A percentile compares a stretch with the other conserved stretches of the same genome.
Evolutionary conservation across 208 protist species (phyloP).

Genomic region (Leishmania guyanensis): DNA sequence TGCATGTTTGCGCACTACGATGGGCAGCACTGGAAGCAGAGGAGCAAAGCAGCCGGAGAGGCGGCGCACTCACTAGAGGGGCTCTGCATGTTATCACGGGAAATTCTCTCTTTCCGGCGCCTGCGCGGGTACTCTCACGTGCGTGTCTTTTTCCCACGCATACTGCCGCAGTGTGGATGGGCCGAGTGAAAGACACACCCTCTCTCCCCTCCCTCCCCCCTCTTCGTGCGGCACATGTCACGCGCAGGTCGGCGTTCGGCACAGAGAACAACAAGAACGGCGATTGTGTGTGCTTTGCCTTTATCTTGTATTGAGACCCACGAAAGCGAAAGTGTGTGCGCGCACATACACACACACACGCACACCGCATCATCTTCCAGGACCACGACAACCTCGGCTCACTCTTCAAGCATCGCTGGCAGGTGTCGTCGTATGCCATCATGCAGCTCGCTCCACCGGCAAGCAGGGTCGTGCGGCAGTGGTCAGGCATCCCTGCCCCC

Average conservation of each 20-base stretch:
- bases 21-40: not conserved
- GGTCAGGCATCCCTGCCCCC: not conserved
- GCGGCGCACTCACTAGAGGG: not conserved
- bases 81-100: not conserved
- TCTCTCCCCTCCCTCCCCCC: too few species aligned
- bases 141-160: too few species aligned
- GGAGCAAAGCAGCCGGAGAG: not conserved
- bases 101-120: too few species aligned
- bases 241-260: not conserved
- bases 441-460: constrained; percentile 3
- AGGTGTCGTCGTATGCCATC: not conserved
- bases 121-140: too few species aligned
- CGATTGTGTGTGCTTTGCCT: not conserved
- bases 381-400: not conserved
- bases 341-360: constrained; percentile 5
- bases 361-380: not conserved
- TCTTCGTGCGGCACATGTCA: not conserved
- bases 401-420: not conserved
- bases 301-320: not conserved
- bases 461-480: not conserved
- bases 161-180: too few species aligned
- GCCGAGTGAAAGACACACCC: too few species aligned
- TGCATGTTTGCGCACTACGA: not conserved
- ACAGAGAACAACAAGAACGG: not conserved
- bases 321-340: not conserved